Conservation (phyloP, 768 basidiomycete genomes). For the Royoungia palumana region DNA sequence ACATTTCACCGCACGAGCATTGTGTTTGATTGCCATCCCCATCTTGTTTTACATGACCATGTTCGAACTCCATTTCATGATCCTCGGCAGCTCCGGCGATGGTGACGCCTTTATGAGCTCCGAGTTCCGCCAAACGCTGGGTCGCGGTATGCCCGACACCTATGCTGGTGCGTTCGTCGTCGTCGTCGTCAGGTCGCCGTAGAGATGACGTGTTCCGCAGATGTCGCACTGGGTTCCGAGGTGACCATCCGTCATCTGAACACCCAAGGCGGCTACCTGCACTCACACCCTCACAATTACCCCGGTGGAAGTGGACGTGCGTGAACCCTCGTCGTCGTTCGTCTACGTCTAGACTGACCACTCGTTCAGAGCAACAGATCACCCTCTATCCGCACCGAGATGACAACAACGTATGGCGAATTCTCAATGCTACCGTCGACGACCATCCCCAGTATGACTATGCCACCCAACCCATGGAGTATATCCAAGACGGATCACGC, state of each 20-base stretch:
- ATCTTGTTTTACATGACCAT: constrained; percentile 90
- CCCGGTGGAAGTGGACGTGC: constrained; percentile 88
- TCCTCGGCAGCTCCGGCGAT: constrained; percentile 87
- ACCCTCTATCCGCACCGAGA: constrained; percentile 99
- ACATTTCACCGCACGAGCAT: constrained; percentile 85
- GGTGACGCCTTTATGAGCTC: constrained; percentile 99
- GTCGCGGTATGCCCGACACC: constrained; percentile 88
- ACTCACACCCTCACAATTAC: constrained; percentile 89
- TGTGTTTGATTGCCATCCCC: constrained; percentile 87
- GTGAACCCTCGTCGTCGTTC: constrained; percentile 19
- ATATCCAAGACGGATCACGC: constrained; percentile 61
- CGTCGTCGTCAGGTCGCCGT: background rate
- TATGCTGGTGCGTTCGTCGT: constrained; percentile 65
- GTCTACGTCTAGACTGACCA: background rate
- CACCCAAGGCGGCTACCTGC: constrained; percentile 98
- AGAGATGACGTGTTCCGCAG: constrained; percentile 35
- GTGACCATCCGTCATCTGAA: constrained; percentile 87
- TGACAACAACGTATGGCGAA: constrained; percentile 89
- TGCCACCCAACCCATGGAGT: constrained; percentile 50
- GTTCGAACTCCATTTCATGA: constrained; percentile 93
- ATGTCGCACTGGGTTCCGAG: constrained; percentile 81
- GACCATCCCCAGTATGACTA: constrained; percentile 46
- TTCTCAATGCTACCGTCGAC: constrained; percentile 68
- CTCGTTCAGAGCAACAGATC: constrained; percentile 84
- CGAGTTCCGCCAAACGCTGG: constrained; percentile 94